phyloP scores from a whole-genome alignment of 495 filamentous ascomycete species.

The Lophiotrema nucula region DNA sequence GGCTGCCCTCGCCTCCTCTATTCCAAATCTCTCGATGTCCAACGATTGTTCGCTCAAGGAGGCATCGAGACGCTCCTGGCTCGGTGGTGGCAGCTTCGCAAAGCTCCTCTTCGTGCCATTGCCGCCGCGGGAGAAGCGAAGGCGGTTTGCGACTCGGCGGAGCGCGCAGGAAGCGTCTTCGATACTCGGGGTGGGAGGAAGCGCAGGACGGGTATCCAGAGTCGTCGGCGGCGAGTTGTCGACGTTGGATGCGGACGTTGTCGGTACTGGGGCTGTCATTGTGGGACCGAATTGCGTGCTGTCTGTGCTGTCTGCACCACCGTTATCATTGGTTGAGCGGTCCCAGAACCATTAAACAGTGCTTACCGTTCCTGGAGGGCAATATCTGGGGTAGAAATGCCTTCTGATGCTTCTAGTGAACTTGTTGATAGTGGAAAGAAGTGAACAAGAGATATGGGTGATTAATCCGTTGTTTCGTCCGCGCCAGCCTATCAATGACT shows the following conservation, averaged over 20 bases:
- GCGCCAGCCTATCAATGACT: no score
- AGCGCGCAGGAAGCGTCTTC: no score
- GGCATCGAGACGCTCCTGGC: conserved; percentile 21
- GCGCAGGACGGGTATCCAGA: no score
- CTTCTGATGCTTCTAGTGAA: neutral
- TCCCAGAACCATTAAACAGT: neutral
- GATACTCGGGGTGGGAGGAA: no score
- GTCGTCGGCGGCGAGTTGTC: no score
- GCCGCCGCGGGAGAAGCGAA: neutral
- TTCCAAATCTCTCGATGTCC: neutral
- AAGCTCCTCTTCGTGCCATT: neutral
- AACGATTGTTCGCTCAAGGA: conserved; percentile 19
- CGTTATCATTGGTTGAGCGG: conserved; percentile 11
- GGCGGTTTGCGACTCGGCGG: neutral
- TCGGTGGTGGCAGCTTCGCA: conserved; percentile 5
- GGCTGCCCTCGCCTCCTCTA: neutral
- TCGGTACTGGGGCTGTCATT: conserved; percentile 16
- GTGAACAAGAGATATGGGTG: neutral
- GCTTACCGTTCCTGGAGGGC: neutral
- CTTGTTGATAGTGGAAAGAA: neutral
- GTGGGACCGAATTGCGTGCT: conserved; percentile 20
- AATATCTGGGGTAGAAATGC: neutral
- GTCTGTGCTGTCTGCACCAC: conserved; percentile 14
- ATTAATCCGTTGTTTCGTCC: conserved; percentile 6
- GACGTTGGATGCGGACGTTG: no score